A percentile compares a stretch with the other conserved stretches of the same genome.
Evolutionary conservation across 768 basidiomycete species (phyloP).

Genomic region (Jaapia argillacea): DNA sequence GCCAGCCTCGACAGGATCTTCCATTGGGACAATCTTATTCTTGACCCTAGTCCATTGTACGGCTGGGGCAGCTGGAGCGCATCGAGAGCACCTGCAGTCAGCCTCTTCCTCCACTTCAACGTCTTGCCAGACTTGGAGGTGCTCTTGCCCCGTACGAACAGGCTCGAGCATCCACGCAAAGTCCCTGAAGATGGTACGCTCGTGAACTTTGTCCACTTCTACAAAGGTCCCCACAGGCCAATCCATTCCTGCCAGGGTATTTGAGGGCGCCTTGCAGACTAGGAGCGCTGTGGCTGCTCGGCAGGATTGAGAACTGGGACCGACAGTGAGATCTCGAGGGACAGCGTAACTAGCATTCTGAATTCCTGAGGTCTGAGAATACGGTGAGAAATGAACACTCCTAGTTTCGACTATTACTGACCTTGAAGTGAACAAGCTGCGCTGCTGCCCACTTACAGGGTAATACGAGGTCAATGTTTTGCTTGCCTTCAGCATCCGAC

Average conservation of each 20-base stretch:
- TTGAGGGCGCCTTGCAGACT: slow-evolving; percentile 64
- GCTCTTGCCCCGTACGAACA: slow-evolving; percentile 62
- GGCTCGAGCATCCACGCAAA: slow-evolving; percentile 86
- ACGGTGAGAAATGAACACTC: too few relatives aligned
- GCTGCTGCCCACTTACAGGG: slow-evolving; percentile 57
- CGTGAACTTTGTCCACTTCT: slow-evolving; percentile 81
- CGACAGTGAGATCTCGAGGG: slow-evolving; percentile 46
- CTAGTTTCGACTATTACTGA: too few relatives aligned
- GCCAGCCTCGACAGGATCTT: slow-evolving; percentile 81
- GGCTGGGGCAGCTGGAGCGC: slow-evolving; percentile 72
- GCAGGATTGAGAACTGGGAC: slow-evolving; percentile 53
- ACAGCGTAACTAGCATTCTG: slow-evolving; percentile 56
- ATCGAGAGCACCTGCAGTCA: slow-evolving; percentile 56
- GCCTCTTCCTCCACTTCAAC: slow-evolving; percentile 27
- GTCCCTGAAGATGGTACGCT: slow-evolving; percentile 69
- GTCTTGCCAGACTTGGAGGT: slow-evolving; percentile 58
- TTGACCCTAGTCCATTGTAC: slow-evolving; percentile 65
- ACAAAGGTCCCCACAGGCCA: slow-evolving; percentile 72
- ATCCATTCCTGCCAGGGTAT: slow-evolving; percentile 58
- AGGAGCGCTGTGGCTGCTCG: slow-evolving; percentile 69
- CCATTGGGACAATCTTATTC: slow-evolving; percentile 55
- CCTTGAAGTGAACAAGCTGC: slow-evolving; percentile 40
- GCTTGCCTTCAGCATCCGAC: slow-evolving; percentile 31
- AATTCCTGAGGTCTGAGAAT: slow-evolving; percentile 39
- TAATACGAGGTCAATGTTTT: slow-evolving; percentile 45